Evolutionary conservation across 345 rosid species (phyloP).

Genomic region (Euphorbia tirucalli): DNA sequence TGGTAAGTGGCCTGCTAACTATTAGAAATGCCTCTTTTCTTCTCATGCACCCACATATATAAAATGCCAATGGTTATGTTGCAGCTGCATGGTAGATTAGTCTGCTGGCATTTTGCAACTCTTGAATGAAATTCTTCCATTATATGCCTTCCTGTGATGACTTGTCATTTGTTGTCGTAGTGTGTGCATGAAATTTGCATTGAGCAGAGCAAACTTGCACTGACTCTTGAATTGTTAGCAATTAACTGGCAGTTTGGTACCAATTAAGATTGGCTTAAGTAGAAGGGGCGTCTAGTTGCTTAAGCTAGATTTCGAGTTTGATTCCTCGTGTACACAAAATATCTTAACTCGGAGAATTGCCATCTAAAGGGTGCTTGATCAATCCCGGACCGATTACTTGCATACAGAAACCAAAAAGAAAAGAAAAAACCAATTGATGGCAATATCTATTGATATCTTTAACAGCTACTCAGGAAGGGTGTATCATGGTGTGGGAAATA

Average conservation of each 20-base stretch:
- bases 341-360: too few species aligned
- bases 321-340: too few species aligned
- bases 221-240: background rate
- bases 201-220: background rate
- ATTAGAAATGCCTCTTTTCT: background rate
- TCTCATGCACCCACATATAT: background rate
- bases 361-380: background rate
- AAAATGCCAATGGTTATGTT: background rate
- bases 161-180: background rate
- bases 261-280: background rate
- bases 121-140: background rate
- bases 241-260: background rate
- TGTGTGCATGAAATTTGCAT: background rate
- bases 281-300: background rate
- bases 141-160: background rate
- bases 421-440: background rate
- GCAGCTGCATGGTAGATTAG: background rate
- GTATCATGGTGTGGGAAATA: background rate
- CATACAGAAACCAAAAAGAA: too few species aligned
- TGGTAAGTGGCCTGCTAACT: constrained; percentile 46
- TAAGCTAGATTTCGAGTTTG: too few species aligned
- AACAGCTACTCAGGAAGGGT: background rate
- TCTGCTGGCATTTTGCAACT: background rate
- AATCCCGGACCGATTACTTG: too few species aligned
- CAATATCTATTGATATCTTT: background rate